Percentiles rank a stretch among this genome's conserved stretches.
phyloP scores from a whole-genome alignment of 73 alveolate genomes.

The Blepharisma stoltei region DNA sequence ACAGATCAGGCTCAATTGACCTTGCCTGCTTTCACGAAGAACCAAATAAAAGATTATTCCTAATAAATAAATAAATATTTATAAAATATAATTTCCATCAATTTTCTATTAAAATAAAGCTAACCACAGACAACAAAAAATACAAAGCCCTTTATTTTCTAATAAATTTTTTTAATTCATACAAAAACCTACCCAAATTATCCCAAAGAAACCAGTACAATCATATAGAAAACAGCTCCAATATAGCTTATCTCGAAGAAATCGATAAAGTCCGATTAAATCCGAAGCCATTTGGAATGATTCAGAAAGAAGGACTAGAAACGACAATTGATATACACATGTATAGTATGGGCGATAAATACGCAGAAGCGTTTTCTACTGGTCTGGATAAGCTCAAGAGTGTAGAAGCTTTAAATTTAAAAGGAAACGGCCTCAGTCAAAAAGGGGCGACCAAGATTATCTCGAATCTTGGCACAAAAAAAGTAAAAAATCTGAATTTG shows the following conservation, averaged over 20 bases:
- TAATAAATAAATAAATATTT: too few species aligned
- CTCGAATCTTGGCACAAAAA: not conserved
- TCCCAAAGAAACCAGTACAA: not conserved
- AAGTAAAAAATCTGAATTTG: not conserved
- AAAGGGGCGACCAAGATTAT: slow-evolving; percentile 10
- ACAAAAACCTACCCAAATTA: too few species aligned
- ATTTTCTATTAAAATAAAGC: too few species aligned
- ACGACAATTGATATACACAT: not conserved
- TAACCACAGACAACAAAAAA: too few species aligned
- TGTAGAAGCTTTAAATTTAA: not conserved
- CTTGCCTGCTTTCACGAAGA: too few species aligned
- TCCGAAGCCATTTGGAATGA: slow-evolving; percentile 13
- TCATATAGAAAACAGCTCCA: not conserved
- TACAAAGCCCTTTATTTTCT: too few species aligned
- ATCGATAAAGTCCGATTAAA: not conserved
- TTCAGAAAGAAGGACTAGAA: not conserved
- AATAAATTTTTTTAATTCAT: too few species aligned
- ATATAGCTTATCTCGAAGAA: slow-evolving; percentile 1
- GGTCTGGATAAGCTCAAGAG: not conserved
- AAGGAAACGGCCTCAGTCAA: slow-evolving; percentile 3
- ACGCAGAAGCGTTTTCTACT: slow-evolving; percentile 12
- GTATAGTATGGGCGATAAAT: slow-evolving; percentile 21
- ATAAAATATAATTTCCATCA: too few species aligned
- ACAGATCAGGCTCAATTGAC: too few species aligned
- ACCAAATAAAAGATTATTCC: too few species aligned